Evolutionary conservation across 148 eudicot genomes (phyloP).

Genomic region (Fallopia convolvulus): DNA sequence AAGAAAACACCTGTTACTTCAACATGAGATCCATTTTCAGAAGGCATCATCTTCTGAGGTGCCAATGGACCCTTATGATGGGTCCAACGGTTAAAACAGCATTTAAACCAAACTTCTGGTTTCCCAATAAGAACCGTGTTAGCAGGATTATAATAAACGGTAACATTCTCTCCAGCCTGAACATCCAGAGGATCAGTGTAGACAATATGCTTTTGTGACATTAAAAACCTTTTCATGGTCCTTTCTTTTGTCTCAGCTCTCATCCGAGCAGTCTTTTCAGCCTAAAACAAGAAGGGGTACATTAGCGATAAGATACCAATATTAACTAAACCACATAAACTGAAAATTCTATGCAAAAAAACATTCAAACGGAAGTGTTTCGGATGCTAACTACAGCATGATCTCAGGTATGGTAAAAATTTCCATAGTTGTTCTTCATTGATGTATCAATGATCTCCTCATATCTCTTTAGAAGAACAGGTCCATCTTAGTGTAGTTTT

Average conservation of each 20-base stretch:
- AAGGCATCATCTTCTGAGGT: constrained; percentile 85
- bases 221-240: constrained; percentile 65
- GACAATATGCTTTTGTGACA: constrained; percentile 88
- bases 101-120: constrained; percentile 85
- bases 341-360: not conserved
- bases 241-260: constrained; percentile 74
- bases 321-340: not conserved
- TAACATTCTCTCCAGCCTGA: constrained; percentile 65
- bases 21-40: constrained; percentile 58
- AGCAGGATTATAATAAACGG: constrained; percentile 73
- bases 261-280: constrained; percentile 64
- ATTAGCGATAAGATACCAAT: not conserved
- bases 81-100: constrained; percentile 95
- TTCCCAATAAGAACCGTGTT: constrained; percentile 81
- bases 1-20: constrained; percentile 53
- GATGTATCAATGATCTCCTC: not conserved
- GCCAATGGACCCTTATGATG: constrained; percentile 75
- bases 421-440: not conserved
- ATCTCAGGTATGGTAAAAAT: not conserved
- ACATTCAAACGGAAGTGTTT: not conserved
- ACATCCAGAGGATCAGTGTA: constrained; percentile 89
- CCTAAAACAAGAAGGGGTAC: constrained; percentile 26
- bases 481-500: not conserved
- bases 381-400: not conserved
- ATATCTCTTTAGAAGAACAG: not conserved